Percentiles rank a stretch among this genome's conserved stretches.
Conservation (phyloP, 768 basidiomycete genomes). For the Exidia glandulosa region DNA sequence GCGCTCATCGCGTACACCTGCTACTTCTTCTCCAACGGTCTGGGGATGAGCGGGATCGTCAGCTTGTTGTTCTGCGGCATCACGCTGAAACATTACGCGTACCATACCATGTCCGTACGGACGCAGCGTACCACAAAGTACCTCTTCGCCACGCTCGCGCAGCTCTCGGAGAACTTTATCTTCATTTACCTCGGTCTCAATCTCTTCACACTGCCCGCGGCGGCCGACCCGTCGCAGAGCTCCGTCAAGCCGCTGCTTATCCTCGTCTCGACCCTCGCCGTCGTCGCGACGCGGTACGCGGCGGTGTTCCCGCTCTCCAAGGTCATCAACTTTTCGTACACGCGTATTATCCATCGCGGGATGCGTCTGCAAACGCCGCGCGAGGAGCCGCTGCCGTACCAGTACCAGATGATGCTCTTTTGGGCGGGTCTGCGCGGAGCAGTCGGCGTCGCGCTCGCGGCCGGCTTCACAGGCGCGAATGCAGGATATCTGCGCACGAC, state of each 20-base stretch:
- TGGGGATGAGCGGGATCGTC: constrained; percentile 92
- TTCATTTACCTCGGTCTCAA: constrained; percentile 97
- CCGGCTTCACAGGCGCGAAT: constrained; percentile 90
- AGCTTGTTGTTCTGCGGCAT: constrained; percentile 97
- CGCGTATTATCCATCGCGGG: constrained; percentile 50
- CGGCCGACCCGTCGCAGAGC: constrained; percentile 60
- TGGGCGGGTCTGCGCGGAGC: constrained; percentile 97
- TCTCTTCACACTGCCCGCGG: constrained; percentile 84
- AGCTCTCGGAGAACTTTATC: constrained; percentile 96
- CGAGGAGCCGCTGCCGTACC: constrained; percentile 86
- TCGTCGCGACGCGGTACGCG: constrained; percentile 88
- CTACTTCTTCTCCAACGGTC: constrained; percentile 97
- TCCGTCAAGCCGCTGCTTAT: constrained; percentile 97
- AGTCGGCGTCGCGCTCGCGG: constrained; percentile 93
- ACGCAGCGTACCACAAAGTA: constrained; percentile 93
- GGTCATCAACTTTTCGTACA: constrained; percentile 64
- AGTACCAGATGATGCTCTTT: constrained; percentile 99
- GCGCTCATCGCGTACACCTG: constrained; percentile 90
- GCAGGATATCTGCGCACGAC: constrained; percentile 86
- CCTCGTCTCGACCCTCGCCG: constrained; percentile 79
- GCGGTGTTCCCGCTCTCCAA: constrained; percentile 95
- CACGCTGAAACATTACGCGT: constrained; percentile 99
- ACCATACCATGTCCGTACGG: constrained; percentile 94
- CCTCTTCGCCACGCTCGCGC: constrained; percentile 88
- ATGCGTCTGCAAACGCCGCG: constrained; percentile 61